Evolutionary conservation across 108 stramenopile genomes (phyloP).

Genomic region (Mediolabrus comicus): DNA sequence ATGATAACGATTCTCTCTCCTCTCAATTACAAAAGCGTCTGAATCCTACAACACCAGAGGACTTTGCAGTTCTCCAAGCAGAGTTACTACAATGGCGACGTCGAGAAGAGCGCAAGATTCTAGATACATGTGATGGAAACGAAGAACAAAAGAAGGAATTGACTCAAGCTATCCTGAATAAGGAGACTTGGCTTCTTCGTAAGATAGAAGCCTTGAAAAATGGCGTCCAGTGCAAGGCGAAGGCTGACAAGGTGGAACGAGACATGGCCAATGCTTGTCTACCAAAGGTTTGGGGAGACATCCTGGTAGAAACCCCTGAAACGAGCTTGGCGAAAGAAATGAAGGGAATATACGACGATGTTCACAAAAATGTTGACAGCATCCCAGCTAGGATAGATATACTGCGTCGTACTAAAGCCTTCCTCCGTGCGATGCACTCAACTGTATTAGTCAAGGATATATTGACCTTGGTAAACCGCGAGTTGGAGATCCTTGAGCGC

Average conservation of each 20-base stretch:
- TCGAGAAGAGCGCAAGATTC: conserved; percentile 34
- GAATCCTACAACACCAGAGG: conserved; percentile 23
- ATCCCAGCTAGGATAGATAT: conserved; percentile 20
- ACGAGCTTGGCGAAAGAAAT: conserved; percentile 26
- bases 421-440: conserved; percentile 16
- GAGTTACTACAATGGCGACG: conserved; percentile 35
- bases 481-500: conserved; percentile 30
- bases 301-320: conserved; percentile 24
- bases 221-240: conserved; percentile 3
- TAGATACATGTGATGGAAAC: not conserved
- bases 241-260: conserved; percentile 4
- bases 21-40: conserved; percentile 21
- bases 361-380: conserved; percentile 9
- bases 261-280: conserved; percentile 10
- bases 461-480: conserved; percentile 18
- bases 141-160: conserved; percentile 16
- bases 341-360: conserved; percentile 25
- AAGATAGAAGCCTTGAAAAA: conserved; percentile 28
- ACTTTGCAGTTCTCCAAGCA: conserved; percentile 23
- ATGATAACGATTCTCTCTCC: not conserved
- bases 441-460: conserved; percentile 24
- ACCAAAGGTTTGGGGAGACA: conserved; percentile 28
- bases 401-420: conserved; percentile 12
- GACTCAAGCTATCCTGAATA: conserved; percentile 4
- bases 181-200: conserved; percentile 24